Percentiles rank a stretch among this genome's conserved stretches.
phyloP scores from a whole-genome alignment of 2,329 filamentous ascomycete species.

The Aspergillus sp. region DNA sequence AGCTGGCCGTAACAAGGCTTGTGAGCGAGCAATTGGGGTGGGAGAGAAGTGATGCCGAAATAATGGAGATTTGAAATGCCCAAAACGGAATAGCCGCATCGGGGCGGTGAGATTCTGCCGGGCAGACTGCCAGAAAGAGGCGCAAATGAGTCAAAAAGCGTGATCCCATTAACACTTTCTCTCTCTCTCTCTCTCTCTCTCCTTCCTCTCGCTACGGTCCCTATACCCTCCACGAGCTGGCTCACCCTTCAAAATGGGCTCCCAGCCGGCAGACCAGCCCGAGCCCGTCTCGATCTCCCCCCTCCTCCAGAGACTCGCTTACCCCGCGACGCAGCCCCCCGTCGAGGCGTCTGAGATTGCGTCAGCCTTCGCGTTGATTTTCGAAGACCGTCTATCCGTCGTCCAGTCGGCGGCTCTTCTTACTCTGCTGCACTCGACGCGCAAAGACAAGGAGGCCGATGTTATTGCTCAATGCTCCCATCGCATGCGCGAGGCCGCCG shows the following conservation, averaged over 20 bases:
- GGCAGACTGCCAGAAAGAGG: background rate
- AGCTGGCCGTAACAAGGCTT: slow-evolving; percentile 1
- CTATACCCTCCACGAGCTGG: background rate
- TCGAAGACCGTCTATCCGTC: slow-evolving; percentile 79
- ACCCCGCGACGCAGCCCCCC: slow-evolving; percentile 34
- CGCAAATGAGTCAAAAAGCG: background rate
- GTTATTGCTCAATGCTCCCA: slow-evolving; percentile 77
- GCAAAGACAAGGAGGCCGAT: slow-evolving; percentile 71
- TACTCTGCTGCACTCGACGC: slow-evolving; percentile 85
- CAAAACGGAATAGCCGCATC: slow-evolving; percentile 6
- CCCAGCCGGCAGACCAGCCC: slow-evolving; percentile 14
- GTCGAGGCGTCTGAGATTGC: slow-evolving; percentile 76
- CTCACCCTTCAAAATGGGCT: slow-evolving; percentile 16
- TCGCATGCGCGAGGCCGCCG: slow-evolving; percentile 74
- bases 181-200: slow-evolving; percentile 1
- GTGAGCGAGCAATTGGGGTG: too few species aligned
- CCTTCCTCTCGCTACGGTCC: background rate
- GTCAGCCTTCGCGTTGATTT: slow-evolving; percentile 80
- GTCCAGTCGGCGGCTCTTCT: slow-evolving; percentile 80
- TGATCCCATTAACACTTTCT: background rate
- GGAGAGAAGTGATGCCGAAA: background rate
- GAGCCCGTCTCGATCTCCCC: slow-evolving; percentile 38
- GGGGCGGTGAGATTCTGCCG: slow-evolving; percentile 14
- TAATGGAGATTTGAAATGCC: background rate
- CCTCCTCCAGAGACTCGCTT: slow-evolving; percentile 39